These are phyloP conservation scores for Kodamaea lidongshanica DNA, from an alignment of 805 yeast genomes.

Conservation along the genomic window DNA sequence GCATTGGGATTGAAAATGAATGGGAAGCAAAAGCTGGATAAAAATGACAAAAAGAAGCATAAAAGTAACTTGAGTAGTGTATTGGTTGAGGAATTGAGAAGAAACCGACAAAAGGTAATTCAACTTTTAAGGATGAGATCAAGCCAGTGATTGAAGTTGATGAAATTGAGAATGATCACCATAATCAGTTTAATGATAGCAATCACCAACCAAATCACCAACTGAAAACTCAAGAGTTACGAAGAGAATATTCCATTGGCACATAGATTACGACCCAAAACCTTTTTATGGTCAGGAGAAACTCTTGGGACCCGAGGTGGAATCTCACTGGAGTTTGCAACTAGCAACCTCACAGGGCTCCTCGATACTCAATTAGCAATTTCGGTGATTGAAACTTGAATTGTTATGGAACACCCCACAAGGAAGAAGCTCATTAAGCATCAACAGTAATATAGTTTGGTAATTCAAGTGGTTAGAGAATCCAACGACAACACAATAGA, in stretches of 20 bases:
- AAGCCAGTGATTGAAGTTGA: not conserved
- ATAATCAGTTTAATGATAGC: too few relatives aligned
- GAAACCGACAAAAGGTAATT: conserved; percentile 15
- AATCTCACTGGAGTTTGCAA: too few relatives aligned
- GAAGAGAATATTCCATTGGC: conserved; percentile 29
- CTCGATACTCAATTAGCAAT: too few relatives aligned
- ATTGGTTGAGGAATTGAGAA: conserved; percentile 29
- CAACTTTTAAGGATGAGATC: not conserved
- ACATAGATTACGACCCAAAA: conserved; percentile 34
- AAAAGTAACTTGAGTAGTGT: conserved; percentile 26
- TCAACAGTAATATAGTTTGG: too few relatives aligned
- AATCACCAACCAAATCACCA: too few relatives aligned
- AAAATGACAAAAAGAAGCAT: conserved; percentile 11
- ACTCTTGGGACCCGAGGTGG: conserved; percentile 33
- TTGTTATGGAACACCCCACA: too few relatives aligned
- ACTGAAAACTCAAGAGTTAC: conserved; percentile 11
- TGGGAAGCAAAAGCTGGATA: conserved; percentile 14
- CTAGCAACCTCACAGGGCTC: too few relatives aligned
- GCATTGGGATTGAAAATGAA: conserved; percentile 31
- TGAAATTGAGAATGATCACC: too few relatives aligned
- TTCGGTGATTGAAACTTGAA: too few relatives aligned
- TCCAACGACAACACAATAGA: too few relatives aligned
- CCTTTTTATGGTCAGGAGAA: conserved; percentile 37
- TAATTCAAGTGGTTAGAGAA: too few relatives aligned
- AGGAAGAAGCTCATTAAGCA: too few relatives aligned